Evolutionary conservation across 345 rosid species (phyloP), one percentile per base, ranked within the genome.

Genomic region (Mangifera indica): DNA sequence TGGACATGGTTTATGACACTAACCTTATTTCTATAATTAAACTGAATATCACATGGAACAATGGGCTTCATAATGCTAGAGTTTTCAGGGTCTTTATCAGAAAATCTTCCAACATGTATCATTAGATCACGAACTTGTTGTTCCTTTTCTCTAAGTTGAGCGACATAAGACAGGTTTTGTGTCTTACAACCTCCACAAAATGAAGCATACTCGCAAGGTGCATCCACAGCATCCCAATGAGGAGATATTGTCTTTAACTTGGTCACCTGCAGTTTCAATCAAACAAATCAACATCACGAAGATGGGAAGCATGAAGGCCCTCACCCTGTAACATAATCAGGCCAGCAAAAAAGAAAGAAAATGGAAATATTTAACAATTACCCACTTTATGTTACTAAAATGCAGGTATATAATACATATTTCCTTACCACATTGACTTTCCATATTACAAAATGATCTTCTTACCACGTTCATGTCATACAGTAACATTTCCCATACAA

Each of bases 171-270:
- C 29, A 94, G 78, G 74, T 87, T 92, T 70, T 94, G 98, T 7
- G 92, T 88, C 71, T 92, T 94, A 74, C 97, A 94, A 58, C 98
- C 97, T 12, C 95, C 95, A 72, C 97, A 92, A 24, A 84, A 80
- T 1, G 88, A 79, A 15, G 97, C 97, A 87, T 92, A 90, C 82
- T 89, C 90, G 67, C 97, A 94, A 65, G 98, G 98, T 25, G 97
- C 91, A 70, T 90, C 91, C n/a, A 94, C 92, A 21, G 80, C 48
- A 77, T 94, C 90, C 85, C 79, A 45, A 57, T 87, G 98, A 70
- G 95, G 90, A 72, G 88, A 70, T 77, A 94, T 60, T 15, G 92
- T 94, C 86, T 82, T 72, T 76, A 92, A 25, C 84, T 94, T 94
- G 13, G 89, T 78, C 60, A 78, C 95, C 97, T 90, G 72, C 62